Evolutionary conservation across 805 yeast species (phyloP).

Genomic region (Jamesozyma jinghongensis): DNA sequence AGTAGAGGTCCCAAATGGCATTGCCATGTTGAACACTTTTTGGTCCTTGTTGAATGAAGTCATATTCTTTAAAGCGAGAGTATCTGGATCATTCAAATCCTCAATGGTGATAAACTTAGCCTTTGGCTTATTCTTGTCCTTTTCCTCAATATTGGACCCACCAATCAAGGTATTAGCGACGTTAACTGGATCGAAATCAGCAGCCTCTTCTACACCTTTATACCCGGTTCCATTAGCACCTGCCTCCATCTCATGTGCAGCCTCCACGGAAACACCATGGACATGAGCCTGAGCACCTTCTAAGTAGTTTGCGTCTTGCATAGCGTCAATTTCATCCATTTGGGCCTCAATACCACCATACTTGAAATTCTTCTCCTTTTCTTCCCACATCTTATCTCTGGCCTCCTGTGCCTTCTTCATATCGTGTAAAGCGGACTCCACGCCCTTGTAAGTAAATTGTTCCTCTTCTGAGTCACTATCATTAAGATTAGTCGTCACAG

Average conservation of each 20-base stretch:
- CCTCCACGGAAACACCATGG: too few relatives aligned
- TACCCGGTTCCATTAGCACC: background rate
- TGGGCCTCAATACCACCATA: too few relatives aligned
- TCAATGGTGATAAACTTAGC: conserved; percentile 7
- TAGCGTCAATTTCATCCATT: too few relatives aligned
- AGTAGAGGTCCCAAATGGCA: conserved; percentile 33
- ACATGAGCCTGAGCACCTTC: too few relatives aligned
- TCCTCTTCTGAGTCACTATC: background rate
- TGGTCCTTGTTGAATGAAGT: conserved; percentile 13
- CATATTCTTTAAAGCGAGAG: conserved; percentile 6
- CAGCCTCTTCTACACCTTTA: conserved; percentile 6
- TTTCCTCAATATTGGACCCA: conserved; percentile 7
- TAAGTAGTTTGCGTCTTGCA: too few relatives aligned
- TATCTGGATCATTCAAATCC: conserved; percentile 10
- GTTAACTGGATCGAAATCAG: conserved; percentile 8
- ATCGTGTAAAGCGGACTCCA: too few relatives aligned
- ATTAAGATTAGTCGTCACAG: too few relatives aligned
- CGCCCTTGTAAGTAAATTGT: too few relatives aligned
- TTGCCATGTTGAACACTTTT: conserved; percentile 31
- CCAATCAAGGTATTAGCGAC: conserved; percentile 10
- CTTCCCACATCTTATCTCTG: too few relatives aligned
- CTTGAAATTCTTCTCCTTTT: too few relatives aligned
- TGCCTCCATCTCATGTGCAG: background rate
- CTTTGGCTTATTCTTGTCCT: background rate
- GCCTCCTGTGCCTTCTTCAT: too few relatives aligned